These are phyloP conservation scores for Boletus fagicola DNA, from an alignment of 768 basidiomycete genomes.

Conservation along the genomic window DNA sequence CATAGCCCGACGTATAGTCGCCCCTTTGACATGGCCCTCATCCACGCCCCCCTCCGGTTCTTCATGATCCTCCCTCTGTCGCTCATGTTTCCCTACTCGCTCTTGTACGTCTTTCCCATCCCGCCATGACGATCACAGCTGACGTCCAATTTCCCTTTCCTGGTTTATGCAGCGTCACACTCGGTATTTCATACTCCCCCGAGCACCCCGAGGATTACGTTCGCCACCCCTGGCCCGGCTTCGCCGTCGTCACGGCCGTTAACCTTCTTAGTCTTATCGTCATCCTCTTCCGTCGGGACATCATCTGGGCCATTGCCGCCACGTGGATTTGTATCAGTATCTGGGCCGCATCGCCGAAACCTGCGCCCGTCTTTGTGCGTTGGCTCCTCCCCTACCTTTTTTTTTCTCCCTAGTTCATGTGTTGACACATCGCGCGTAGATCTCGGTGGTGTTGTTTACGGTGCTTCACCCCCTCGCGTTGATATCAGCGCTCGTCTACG, in stretches of 20 bases:
- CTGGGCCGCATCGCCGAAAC: slow-evolving; percentile 60
- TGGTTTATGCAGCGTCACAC: slow-evolving; percentile 51
- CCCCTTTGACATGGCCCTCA: slow-evolving; percentile 76
- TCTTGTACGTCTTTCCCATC: slow-evolving; percentile 41
- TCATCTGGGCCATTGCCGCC: slow-evolving; percentile 74
- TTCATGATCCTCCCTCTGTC: slow-evolving; percentile 53
- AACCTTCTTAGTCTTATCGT: slow-evolving; percentile 61
- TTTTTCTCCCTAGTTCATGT: not conserved
- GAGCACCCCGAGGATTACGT: slow-evolving; percentile 52
- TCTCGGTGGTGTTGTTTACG: slow-evolving; percentile 62
- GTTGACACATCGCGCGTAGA: slow-evolving; percentile 34
- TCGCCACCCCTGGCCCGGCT: slow-evolving; percentile 69
- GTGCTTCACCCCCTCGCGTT: slow-evolving; percentile 63
- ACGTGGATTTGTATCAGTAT: slow-evolving; percentile 72
- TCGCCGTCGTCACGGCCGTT: slow-evolving; percentile 62
- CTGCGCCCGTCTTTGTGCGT: slow-evolving; percentile 62
- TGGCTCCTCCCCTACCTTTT: too few species aligned
- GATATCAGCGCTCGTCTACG: slow-evolving; percentile 45
- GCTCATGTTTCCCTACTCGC: slow-evolving; percentile 50
- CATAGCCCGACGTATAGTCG: slow-evolving; percentile 55
- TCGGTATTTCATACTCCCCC: slow-evolving; percentile 57
- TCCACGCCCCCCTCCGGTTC: slow-evolving; percentile 84
- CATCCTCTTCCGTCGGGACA: slow-evolving; percentile 55
- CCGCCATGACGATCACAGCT: not conserved
- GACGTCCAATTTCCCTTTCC: not conserved